Base-by-base conservation (phyloP, 805 yeast genomes). In the Candida incommunis region DNA sequence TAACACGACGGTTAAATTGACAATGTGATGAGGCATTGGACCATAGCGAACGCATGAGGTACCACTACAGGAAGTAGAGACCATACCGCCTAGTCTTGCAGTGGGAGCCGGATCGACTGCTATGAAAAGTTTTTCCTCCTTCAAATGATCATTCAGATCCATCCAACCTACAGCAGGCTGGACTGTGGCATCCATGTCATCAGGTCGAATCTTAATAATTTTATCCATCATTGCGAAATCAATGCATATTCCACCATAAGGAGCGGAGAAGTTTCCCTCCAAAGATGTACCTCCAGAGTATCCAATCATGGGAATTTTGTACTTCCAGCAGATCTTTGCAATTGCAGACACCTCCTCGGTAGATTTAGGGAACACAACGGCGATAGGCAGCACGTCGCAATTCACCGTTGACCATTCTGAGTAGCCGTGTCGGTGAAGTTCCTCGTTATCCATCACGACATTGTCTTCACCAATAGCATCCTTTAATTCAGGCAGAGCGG, bases 41-140 rank as follows among this genome's bases (percentile, higher is more conserved):
- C 94, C 94, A 57, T 81, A 82, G 48, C 78, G 69, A 43, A 79
- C 15, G 94, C 90, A 54, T 83, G 37, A 31, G 7, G 37, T 31
- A 31, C 37, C 37, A 5, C 18, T 11, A 18, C 37, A 31, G 18
- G 37, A 31, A 82, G 86, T 83, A 22, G 76, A 82, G 34, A 82
- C 76, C 94, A 84, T 83, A 3, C 94, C 94, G 31, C 86, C 94
- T 48, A 84, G 76, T 46, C 78, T 69, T 2, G 94, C 95, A 16
- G 90, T 90, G 48, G 88, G 84, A 11, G 94, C 94, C 1, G 94
- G 94, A 60, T 84, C 94, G 2, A 90, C 87, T 0, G 90, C 92
- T 58, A 84, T 82, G 65, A 77, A 67, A 42, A 82, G 66, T 1
- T 75, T 77, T 47, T 70, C 57, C n/a, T 68, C 72, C 20, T 57